Evolutionary conservation across 2,329 filamentous ascomycete genomes (phyloP), one percentile per base, ranked within the genome.

Genomic region (Botrytis elliptica): DNA sequence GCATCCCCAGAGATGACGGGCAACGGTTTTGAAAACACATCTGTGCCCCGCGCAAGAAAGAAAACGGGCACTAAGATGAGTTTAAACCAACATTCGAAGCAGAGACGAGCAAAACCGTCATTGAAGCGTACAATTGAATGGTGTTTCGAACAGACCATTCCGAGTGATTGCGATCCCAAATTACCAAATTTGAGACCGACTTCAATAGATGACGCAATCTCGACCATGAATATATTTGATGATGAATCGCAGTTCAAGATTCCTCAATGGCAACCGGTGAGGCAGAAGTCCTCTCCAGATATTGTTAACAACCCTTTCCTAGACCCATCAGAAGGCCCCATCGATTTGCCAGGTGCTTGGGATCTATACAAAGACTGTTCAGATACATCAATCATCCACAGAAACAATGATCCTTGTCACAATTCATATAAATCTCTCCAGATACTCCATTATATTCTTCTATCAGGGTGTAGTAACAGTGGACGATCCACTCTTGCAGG

Each of bases 391-490:
- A 52, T 0, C 14, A 1, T 25, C 1, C 46, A 52, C 4, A n/a
- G 0, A 10, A n/a, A 52, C 1, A 14, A 52, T 25, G 0, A 6
- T n/a, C 22, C 4, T 3, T n/a, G 22, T 5, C 9, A 18, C 40
- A 29, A 1, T 1, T 20, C 33, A 36, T 40, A 38, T 1, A 16
- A 46, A 20, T 18, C 10, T 38, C 16, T 40, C 38, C 18, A 38
- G 2, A 38, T 22, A 1, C 4, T n/a, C 25, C 14, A 20, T 20
- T 29, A 12, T 49, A 40, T 14, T 70, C 16, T 55, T 33, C 4
- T n/a, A 42, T 60, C 59, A 0, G 55, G 55, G n/a, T 42, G n/a
- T 1, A 62, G 68, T 38, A 36, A 49, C 0, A 44, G 68, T 22
- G 68, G 55, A 20, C 62, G 62, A 8, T 22, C 16, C 40, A 62